phyloP scores from a whole-genome alignment of 139 green algal species.

The Dunaliella primolecta region DNA sequence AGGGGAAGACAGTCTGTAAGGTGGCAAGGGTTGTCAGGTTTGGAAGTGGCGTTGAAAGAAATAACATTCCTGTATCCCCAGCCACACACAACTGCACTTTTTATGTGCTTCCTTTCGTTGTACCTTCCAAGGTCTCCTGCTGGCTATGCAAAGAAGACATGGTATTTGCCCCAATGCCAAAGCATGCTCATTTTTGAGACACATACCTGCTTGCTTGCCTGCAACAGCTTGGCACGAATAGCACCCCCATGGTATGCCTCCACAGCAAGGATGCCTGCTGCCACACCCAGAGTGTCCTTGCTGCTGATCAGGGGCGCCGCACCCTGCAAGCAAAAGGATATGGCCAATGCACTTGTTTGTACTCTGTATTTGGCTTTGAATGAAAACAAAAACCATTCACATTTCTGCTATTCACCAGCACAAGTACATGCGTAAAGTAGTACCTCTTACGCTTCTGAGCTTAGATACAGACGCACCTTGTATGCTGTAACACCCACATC shows the following conservation, averaged over 20 bases:
- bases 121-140: not conserved
- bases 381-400: not conserved
- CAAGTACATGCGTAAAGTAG: too few species aligned
- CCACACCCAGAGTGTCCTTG: constrained; percentile 21
- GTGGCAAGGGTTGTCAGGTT: not conserved
- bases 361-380: not conserved
- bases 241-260: constrained; percentile 55
- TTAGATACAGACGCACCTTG: constrained; percentile 1
- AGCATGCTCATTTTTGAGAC: not conserved
- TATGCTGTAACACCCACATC: constrained; percentile 56
- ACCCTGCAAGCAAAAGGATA: constrained; percentile 4
- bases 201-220: not conserved
- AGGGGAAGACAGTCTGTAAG: constrained; percentile 5
- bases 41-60: not conserved
- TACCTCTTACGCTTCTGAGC: not conserved
- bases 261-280: constrained; percentile 42
- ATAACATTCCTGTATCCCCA: not conserved
- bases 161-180: not conserved
- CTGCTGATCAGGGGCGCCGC: constrained; percentile 23
- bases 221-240: constrained; percentile 33
- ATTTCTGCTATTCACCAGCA: too few species aligned
- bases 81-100: not conserved
- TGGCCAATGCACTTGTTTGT: not conserved
- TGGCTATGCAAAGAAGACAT: not conserved
- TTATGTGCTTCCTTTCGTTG: not conserved